Conservation (phyloP, 164 flowering plant species). For the Vitis vinifera region DNA sequence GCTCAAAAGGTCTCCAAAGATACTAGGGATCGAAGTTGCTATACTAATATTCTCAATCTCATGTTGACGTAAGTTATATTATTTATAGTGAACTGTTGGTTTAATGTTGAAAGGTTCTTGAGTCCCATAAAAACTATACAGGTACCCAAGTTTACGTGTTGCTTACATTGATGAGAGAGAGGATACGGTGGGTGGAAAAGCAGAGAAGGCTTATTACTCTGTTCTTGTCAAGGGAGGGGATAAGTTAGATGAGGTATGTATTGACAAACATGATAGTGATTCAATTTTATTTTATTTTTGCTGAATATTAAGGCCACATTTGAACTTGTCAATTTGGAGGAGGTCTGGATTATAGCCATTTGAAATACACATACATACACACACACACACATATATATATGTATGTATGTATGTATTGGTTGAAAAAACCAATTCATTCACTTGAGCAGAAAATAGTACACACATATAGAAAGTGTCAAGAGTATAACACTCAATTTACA, state of each 20-base stretch:
- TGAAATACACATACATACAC: too few relatives aligned
- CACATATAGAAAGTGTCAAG: too few relatives aligned
- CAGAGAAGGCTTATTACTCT: slow-evolving; percentile 73
- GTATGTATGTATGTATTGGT: too few relatives aligned
- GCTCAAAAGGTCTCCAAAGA: slow-evolving; percentile 76
- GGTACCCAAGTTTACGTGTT: slow-evolving; percentile 90
- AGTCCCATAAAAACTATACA: slow-evolving; percentile 24
- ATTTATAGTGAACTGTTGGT: not conserved
- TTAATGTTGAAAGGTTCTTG: slow-evolving; percentile 1
- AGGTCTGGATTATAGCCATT: too few relatives aligned
- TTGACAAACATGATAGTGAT: too few relatives aligned
- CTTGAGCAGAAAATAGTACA: too few relatives aligned
- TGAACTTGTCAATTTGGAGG: not conserved
- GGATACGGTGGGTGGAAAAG: slow-evolving; percentile 55
- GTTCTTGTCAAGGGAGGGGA: slow-evolving; percentile 97
- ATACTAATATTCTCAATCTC: slow-evolving; percentile 81
- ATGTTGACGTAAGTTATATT: slow-evolving; percentile 71
- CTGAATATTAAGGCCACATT: not conserved
- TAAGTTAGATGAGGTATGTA: slow-evolving; percentile 86
- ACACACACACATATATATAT: too few relatives aligned
- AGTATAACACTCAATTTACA: too few relatives aligned
- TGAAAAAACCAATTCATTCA: too few relatives aligned
- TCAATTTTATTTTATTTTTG: not conserved
- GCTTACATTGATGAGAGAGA: slow-evolving; percentile 96
- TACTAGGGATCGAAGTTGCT: slow-evolving; percentile 58